Percentiles rank a stretch among this genome's conserved stretches.
phyloP scores from a whole-genome alignment of 108 stramenopile genomes.

The Cyclotella atomus region DNA sequence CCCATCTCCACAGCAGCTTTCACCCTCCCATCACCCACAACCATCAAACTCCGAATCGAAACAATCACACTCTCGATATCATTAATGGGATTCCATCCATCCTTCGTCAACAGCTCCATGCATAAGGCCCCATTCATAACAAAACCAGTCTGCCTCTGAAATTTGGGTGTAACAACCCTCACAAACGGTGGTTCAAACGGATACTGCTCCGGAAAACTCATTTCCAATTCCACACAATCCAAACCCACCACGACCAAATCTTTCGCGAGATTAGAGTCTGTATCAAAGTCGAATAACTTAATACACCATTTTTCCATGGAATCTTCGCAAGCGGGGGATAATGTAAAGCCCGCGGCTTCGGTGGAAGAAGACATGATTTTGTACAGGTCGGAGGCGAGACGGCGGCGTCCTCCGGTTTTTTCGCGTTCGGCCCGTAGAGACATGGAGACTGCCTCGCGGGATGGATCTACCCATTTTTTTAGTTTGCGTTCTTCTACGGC shows the following conservation, averaged over 20 bases:
- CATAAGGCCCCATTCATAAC: constrained; percentile 95
- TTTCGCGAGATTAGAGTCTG: constrained; percentile 77
- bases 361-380: constrained; percentile 89
- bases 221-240: constrained; percentile 87
- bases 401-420: constrained; percentile 80
- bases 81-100: constrained; percentile 94
- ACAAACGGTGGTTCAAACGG: constrained; percentile 94
- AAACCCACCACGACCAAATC: constrained; percentile 76
- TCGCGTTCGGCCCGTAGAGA: constrained; percentile 84
- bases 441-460: constrained; percentile 77
- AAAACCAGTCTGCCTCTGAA: constrained; percentile 93
- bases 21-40: constrained; percentile 88
- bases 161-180: constrained; percentile 82
- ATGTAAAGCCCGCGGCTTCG: constrained; percentile 79
- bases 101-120: constrained; percentile 92
- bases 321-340: constrained; percentile 76
- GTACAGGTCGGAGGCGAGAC: constrained; percentile 85
- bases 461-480: constrained; percentile 85
- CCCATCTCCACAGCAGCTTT: constrained; percentile 69
- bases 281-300: constrained; percentile 89
- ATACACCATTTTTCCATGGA: constrained; percentile 90
- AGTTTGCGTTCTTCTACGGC: constrained; percentile 31
- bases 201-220: constrained; percentile 93
- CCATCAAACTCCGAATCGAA: constrained; percentile 86
- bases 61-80: constrained; percentile 95